Base-by-base conservation (phyloP, 768 basidiomycete species). In the Suillus alpinus region DNA sequence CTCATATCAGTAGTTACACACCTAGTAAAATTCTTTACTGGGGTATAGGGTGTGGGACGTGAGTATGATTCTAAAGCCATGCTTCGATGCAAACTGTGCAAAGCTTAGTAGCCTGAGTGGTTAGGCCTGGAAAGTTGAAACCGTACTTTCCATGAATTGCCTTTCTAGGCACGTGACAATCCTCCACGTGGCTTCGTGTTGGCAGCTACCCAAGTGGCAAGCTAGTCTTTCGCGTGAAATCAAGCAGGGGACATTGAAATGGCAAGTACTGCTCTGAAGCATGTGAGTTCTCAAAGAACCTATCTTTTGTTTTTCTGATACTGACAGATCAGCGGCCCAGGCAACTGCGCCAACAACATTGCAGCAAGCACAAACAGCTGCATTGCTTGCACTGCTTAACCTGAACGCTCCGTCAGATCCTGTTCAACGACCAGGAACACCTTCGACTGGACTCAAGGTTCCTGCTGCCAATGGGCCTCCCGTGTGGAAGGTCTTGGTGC, bases 401-500 rank as follows among this genome's bases (percentile, higher is more conserved):
- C 85, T 98, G 66, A 94, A 94, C 71, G 18, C 46, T 39, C 16
- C 56, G 26, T 36, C 66, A 26, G 47, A 56, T 32, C 65, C 66
- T 16, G 36, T 68, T 43, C 73, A 67, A 62, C 53, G 53, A 55
- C 51, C 53, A 26, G 61, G 65, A 29, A 56, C 59, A 4, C 46
- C 68, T 18, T 65, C 71, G 14, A 71, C 82, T 10, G 71, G 78
- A n/a, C 70, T 78, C 61, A 88, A 86, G 65, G 72, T 79, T 3
- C 77, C 85, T 1, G 74, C 81, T 7, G 74, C 81, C 31, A 80
- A 82, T 13, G 86, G 83, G 0, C 92, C 94, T 34, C 86, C 94
- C 6, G 87, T 97, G 5, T 99, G 97, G 96, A 99, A 99, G 75
- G 88, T 98, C 14, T 78, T 99, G 10, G 89, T 99, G 1, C 79